These are phyloP conservation scores for Angophora floribunda DNA, from an alignment of 345 rosid species.

Conservation along the genomic window DNA sequence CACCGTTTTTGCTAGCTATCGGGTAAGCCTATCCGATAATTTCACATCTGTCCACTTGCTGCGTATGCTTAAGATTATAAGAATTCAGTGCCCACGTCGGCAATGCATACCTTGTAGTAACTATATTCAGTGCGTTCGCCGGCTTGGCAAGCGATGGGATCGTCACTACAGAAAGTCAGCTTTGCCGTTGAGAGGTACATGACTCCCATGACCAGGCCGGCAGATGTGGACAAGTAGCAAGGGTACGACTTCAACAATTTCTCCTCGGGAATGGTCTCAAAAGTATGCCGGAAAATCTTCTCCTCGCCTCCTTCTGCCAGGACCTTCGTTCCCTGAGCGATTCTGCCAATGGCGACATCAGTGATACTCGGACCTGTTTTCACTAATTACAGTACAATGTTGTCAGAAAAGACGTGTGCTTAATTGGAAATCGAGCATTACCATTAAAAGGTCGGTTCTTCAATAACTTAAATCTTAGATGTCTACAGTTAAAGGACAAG, in stretches of 20 bases:
- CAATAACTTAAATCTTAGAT: background rate
- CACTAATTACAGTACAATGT: slow-evolving; percentile 2
- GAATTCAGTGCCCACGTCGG: background rate
- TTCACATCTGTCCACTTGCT: background rate
- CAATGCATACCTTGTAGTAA: slow-evolving; percentile 23
- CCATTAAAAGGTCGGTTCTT: background rate
- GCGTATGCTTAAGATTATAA: background rate
- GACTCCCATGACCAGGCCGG: slow-evolving; percentile 38
- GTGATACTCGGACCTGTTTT: slow-evolving; percentile 35
- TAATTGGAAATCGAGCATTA: background rate
- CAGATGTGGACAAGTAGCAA: slow-evolving; percentile 34
- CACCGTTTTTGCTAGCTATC: background rate
- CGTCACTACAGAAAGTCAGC: slow-evolving; percentile 34
- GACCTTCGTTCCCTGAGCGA: slow-evolving; percentile 35
- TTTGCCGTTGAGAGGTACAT: slow-evolving; percentile 30
- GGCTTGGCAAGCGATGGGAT: slow-evolving; percentile 28
- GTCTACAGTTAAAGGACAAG: background rate
- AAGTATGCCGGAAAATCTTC: slow-evolving; percentile 28
- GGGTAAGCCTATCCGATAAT: background rate
- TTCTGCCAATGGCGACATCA: slow-evolving; percentile 41
- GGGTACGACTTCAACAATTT: slow-evolving; percentile 21
- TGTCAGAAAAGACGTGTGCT: background rate
- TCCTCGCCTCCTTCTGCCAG: slow-evolving; percentile 38
- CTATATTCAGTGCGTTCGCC: slow-evolving; percentile 26
- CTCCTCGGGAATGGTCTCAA: slow-evolving; percentile 35